Evolutionary conservation across 305 asterid species (phyloP), one percentile per base, ranked within the genome.

Genomic region (Andrographis paniculata): DNA sequence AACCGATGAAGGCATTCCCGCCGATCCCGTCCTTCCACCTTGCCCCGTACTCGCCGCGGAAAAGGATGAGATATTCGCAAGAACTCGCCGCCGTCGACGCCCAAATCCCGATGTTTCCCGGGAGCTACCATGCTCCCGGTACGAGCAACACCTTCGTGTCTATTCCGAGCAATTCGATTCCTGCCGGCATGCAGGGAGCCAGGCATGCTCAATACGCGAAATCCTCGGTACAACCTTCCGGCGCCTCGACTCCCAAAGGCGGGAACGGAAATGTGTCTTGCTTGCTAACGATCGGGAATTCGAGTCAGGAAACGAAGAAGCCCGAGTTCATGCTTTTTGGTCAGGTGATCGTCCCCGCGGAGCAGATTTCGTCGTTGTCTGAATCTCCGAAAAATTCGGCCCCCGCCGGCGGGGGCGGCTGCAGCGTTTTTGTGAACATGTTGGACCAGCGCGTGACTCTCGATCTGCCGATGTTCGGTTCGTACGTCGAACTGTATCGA

Each of bases 141-240:
- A 69, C 76, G 4, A 64, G 56, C 36, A 66, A 58, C 69, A 86
- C 80, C 33, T 71, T 72, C 9, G 69, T 84, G 49, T 71, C 63
- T 77, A 78, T 69, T 55, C 71, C 72, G 4, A 76, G 73, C 71
- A 77, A 66, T 64, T 70, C 19, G 66, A 91, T 87, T 68, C 93
- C 89, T 79, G 96, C 94, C 71, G 96, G 96, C 96, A 87, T 87
- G 93, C 96, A 87, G 96, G 96, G 96, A 83, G 96, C 96, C 96
- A 87, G 96, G 96, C 96, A 86, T 57, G 77, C 86, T 71, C 93
- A 65, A 69, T 79, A 69, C 42, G 80, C 77, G 30, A 4, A 24
- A 24, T 24, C 73, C 16, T 39, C 52, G 9, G 60, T 56, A 52
- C 36, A 66, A 39, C 49, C 30, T 9, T 16, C 14, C 30, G 8